phyloP scores from a whole-genome alignment of 176 grass and related monocot genomes.

The Carex cristatella region DNA sequence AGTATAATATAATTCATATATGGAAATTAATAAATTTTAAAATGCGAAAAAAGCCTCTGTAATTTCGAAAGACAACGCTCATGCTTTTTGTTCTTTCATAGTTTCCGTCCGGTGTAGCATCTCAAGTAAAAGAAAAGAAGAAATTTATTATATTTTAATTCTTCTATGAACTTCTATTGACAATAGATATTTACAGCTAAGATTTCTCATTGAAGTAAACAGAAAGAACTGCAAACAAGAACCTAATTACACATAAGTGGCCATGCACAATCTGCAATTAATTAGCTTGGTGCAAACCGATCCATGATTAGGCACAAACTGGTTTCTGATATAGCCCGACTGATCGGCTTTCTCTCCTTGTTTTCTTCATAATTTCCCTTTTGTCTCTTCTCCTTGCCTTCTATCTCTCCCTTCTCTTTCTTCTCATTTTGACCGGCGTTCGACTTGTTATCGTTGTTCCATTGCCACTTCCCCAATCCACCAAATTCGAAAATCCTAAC shows the following conservation, averaged over 20 bases:
- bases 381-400: not conserved
- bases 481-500: not conserved
- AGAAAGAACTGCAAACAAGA: not conserved
- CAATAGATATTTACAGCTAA: not conserved
- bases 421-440: not conserved
- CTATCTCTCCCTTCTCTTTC: not conserved
- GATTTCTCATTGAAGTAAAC: not conserved
- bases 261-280: not conserved
- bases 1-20: no score
- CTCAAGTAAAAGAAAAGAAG: not conserved
- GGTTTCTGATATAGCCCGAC: not conserved
- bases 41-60: no score
- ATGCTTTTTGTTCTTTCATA: no score
- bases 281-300: slow-evolving; percentile 11
- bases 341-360: not conserved
- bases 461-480: not conserved
- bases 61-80: no score
- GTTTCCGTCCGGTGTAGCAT: no score
- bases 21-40: no score
- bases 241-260: not conserved
- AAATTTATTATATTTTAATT: not conserved
- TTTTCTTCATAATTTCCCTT: not conserved
- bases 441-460: not conserved
- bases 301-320: slow-evolving; percentile 7
- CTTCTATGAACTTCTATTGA: not conserved